Percentiles rank a stretch among this genome's conserved stretches.
phyloP scores from a whole-genome alignment of 306 rosid species.

The Trifolium dubium region DNA sequence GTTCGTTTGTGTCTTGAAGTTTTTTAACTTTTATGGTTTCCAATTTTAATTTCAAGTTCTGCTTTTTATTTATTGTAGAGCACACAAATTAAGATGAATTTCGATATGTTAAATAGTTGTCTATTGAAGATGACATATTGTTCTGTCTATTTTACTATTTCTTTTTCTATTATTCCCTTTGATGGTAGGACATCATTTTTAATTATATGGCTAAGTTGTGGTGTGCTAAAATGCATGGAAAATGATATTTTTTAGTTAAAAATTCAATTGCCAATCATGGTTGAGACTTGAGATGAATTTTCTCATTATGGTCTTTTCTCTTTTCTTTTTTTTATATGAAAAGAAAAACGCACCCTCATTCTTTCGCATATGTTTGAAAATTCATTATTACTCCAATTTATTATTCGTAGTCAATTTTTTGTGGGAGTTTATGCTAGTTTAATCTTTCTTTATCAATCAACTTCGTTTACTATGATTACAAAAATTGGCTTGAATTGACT shows the following conservation, averaged over 20 bases:
- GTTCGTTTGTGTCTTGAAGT: neutral
- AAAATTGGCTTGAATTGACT: constrained; percentile 34
- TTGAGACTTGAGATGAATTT: too few relatives aligned
- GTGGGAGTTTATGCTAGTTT: constrained; percentile 16
- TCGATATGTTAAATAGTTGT: constrained; percentile 3
- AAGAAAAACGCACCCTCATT: too few relatives aligned
- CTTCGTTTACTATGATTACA: constrained; percentile 1
- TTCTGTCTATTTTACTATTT: constrained; percentile 21
- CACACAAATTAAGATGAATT: neutral
- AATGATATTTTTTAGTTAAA: neutral
- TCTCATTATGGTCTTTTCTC: too few relatives aligned
- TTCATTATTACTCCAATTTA: too few relatives aligned
- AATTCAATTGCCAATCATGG: neutral
- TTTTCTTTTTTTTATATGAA: too few relatives aligned
- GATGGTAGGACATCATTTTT: constrained; percentile 25
- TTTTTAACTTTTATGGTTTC: neutral
- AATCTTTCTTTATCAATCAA: constrained; percentile 20
- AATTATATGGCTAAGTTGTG: neutral
- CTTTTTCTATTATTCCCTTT: constrained; percentile 15
- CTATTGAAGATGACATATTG: constrained; percentile 26
- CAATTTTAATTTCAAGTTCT: neutral
- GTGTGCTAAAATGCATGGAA: constrained; percentile 8
- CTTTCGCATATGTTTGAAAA: too few relatives aligned
- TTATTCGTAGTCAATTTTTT: neutral
- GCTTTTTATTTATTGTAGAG: neutral